phyloP scores from a whole-genome alignment of 352 stramenopile species.

The Globisporangium irregulare region DNA sequence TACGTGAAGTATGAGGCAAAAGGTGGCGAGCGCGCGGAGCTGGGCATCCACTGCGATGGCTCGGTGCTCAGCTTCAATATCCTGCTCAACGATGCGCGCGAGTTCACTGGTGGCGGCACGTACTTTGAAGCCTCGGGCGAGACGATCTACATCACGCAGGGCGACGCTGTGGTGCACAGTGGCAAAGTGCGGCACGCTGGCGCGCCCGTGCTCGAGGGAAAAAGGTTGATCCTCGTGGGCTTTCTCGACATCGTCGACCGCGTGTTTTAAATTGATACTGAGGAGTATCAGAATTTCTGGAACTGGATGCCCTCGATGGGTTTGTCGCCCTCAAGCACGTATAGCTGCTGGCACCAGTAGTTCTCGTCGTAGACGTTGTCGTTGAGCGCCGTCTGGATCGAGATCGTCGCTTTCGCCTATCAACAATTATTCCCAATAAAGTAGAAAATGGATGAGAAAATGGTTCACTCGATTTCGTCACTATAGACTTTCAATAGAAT shows the following conservation, averaged over 20 bases:
- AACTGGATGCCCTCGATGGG: constrained; percentile 81
- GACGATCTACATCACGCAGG: constrained; percentile 75
- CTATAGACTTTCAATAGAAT: not conserved
- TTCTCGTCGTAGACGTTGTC: constrained; percentile 72
- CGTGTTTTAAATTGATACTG: constrained; percentile 23
- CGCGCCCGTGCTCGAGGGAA: constrained; percentile 75
- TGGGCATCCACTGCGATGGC: constrained; percentile 91
- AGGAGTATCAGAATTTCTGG: constrained; percentile 45
- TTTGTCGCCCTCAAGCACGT: constrained; percentile 68
- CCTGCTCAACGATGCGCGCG: constrained; percentile 69
- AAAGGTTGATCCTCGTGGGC: constrained; percentile 89
- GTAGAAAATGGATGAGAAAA: not conserved
- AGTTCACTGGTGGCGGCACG: constrained; percentile 92
- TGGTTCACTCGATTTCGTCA: not conserved
- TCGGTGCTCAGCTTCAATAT: constrained; percentile 95
- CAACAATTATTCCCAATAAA: not conserved
- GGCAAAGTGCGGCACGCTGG: constrained; percentile 92
- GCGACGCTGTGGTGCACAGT: constrained; percentile 89
- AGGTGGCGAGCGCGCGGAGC: constrained; percentile 51
- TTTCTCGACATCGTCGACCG: constrained; percentile 88
- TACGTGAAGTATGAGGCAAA: constrained; percentile 86
- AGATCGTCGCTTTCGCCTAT: constrained; percentile 70
- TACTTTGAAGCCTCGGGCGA: constrained; percentile 83
- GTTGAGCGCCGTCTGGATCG: constrained; percentile 67
- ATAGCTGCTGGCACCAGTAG: constrained; percentile 69